Percentiles rank a stretch among this genome's conserved stretches.
phyloP scores from a whole-genome alignment of 164 flowering plant species.

The Amborella trichopoda region DNA sequence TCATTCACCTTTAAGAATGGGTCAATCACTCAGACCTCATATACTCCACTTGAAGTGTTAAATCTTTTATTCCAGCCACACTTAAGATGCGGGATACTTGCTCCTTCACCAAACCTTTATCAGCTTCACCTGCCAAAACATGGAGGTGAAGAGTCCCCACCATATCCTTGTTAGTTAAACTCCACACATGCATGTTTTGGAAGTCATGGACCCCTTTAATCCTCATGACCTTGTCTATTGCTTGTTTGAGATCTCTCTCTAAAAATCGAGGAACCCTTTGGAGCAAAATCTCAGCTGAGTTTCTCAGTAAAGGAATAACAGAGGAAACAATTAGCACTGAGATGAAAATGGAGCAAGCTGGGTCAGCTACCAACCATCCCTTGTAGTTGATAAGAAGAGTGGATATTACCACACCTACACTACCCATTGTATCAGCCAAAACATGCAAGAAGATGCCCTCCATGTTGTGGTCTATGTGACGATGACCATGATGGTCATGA shows the following conservation, averaged over 20 bases:
- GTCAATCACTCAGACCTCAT: conserved; percentile 13
- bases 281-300: conserved; percentile 85
- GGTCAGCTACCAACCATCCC: conserved; percentile 92
- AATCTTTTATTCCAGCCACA: conserved; percentile 73
- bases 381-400: conserved; percentile 84
- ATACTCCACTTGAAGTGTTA: conserved; percentile 70
- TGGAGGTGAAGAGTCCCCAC: conserved; percentile 79
- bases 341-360: conserved; percentile 90
- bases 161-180: conserved; percentile 76
- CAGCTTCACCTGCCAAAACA: conserved; percentile 43
- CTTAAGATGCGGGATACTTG: conserved; percentile 33
- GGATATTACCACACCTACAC: conserved; percentile 95
- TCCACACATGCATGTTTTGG: conserved; percentile 73
- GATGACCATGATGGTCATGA: too few relatives aligned
- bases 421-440: conserved; percentile 92
- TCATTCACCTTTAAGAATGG: not conserved
- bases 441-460: conserved; percentile 98
- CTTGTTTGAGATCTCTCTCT: conserved; percentile 50
- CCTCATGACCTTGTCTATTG: conserved; percentile 35
- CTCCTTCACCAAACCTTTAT: conserved; percentile 37
- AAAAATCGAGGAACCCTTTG: conserved; percentile 77
- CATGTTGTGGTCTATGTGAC: conserved; percentile 95
- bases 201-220: conserved; percentile 51
- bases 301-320: conserved; percentile 74
- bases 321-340: conserved; percentile 73